phyloP scores from a whole-genome alignment of 768 basidiomycete species.

The Lentinula edodes region DNA sequence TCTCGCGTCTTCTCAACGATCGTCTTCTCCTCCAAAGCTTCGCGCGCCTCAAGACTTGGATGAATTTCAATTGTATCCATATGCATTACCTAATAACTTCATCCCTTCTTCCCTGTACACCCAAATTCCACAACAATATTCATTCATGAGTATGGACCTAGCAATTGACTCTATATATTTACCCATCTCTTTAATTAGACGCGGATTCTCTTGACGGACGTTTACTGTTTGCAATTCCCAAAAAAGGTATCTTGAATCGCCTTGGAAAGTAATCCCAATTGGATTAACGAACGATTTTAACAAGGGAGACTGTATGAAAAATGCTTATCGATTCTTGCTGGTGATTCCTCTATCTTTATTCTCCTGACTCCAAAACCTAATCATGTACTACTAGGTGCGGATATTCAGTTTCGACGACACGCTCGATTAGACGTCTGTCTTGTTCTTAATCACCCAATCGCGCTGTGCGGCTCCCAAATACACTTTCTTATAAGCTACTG shows the following conservation, averaged over 20 bases:
- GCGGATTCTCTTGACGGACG: conserved; percentile 79
- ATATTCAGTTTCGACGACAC: conserved; percentile 89
- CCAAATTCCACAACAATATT: background rate
- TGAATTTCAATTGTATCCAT: too few relatives aligned
- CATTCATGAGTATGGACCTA: background rate
- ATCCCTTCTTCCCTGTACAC: too few relatives aligned
- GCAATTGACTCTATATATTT: background rate
- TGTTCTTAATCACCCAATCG: conserved; percentile 90
- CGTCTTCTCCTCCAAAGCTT: too few relatives aligned
- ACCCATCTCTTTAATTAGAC: conserved; percentile 30
- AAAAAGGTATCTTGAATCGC: conserved; percentile 65
- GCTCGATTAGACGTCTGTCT: conserved; percentile 89
- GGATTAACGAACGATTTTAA: background rate
- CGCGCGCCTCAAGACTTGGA: too few relatives aligned
- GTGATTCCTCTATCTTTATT: conserved; percentile 33
- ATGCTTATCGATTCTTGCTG: conserved; percentile 78
- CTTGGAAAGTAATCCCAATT: background rate
- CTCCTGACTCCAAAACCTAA: conserved; percentile 3
- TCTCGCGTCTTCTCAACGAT: too few relatives aligned
- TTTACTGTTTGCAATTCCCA: conserved; percentile 91
- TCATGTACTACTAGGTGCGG: conserved; percentile 58
- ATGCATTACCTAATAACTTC: too few relatives aligned
- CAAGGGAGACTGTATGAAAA: conserved; percentile 87
- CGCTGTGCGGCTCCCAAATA: conserved; percentile 56
- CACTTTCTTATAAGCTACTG: background rate